Percentiles rank a stretch among this genome's conserved stretches.
phyloP scores from a whole-genome alignment of 169 alveolate species.

The Theileria annulata region DNA sequence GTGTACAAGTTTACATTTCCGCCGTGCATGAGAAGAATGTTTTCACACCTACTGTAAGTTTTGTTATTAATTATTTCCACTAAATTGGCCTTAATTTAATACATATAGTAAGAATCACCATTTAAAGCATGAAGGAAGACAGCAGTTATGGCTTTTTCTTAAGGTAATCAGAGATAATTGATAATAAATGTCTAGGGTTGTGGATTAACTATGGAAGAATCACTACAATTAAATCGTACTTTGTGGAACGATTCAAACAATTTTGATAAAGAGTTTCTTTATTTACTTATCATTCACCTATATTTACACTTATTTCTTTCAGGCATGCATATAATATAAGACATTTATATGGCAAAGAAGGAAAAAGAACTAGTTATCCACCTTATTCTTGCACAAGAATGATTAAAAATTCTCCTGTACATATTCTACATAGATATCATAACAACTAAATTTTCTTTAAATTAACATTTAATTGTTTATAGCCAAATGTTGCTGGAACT shows the following conservation, averaged over 20 bases:
- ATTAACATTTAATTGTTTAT: background rate
- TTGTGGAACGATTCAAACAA: conserved; percentile 82
- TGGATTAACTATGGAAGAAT: conserved; percentile 87
- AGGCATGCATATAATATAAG: conserved; percentile 88
- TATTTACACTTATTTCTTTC: background rate
- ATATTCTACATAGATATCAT: background rate
- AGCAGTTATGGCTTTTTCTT: conserved; percentile 86
- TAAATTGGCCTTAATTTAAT: background rate
- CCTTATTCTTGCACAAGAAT: conserved; percentile 90
- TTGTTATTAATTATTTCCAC: background rate
- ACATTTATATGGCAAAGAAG: conserved; percentile 93
- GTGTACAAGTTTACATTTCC: conserved; percentile 84
- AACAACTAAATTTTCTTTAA: background rate
- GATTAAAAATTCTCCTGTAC: conserved; percentile 79
- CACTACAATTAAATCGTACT: conserved; percentile 80
- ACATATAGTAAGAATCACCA: conserved; percentile 61
- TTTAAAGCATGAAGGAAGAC: conserved; percentile 86
- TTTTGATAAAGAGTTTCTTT: conserved; percentile 80
- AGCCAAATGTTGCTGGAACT: conserved; percentile 85
- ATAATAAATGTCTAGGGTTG: conserved; percentile 71
- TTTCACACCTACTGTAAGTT: conserved; percentile 78
- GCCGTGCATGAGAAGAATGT: conserved; percentile 88
- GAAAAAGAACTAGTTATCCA: conserved; percentile 87
- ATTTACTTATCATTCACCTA: background rate
- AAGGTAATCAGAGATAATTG: conserved; percentile 55